Percentiles rank a stretch among this genome's conserved stretches.
Evolutionary conservation across 495 filamentous ascomycete species (phyloP).

Genomic region (Immersiella caudata): DNA sequence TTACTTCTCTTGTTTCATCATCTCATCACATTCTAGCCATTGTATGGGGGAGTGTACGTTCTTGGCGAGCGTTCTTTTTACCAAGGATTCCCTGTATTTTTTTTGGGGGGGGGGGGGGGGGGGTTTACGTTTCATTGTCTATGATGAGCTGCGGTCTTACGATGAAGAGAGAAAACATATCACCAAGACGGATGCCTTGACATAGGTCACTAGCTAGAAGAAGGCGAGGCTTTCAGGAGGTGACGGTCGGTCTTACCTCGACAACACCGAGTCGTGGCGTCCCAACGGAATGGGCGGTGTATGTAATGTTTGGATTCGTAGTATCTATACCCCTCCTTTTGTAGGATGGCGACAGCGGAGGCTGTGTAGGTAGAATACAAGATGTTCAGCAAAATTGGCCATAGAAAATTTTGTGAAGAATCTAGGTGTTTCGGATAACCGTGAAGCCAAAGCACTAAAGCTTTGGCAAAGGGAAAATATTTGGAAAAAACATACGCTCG

Average conservation of each 20-base stretch:
- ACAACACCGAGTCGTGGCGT: background rate
- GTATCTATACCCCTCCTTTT: slow-evolving; percentile 15
- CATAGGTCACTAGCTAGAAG: background rate
- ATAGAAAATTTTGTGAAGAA: background rate
- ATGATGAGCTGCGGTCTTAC: background rate
- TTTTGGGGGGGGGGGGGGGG: too few relatives aligned
- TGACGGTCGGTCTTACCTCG: background rate
- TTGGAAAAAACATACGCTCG: background rate
- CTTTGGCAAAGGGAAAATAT: too few relatives aligned
- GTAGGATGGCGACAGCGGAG: too few relatives aligned
- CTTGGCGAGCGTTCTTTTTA: background rate
- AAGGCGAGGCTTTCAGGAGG: background rate
- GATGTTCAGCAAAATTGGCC: background rate
- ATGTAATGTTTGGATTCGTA: slow-evolving; percentile 19
- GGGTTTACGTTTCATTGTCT: background rate
- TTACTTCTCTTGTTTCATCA: background rate
- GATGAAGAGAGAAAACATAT: background rate
- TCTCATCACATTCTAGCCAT: background rate
- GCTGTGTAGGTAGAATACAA: background rate
- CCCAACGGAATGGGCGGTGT: background rate
- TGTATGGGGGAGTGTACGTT: slow-evolving; percentile 1
- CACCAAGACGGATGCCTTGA: background rate
- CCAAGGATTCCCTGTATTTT: background rate
- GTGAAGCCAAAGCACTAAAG: too few relatives aligned
- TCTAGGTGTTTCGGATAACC: too few relatives aligned